These are phyloP conservation scores for Corymbia calophylla DNA, from an alignment of 441 rosid species.

Conservation along the genomic window DNA sequence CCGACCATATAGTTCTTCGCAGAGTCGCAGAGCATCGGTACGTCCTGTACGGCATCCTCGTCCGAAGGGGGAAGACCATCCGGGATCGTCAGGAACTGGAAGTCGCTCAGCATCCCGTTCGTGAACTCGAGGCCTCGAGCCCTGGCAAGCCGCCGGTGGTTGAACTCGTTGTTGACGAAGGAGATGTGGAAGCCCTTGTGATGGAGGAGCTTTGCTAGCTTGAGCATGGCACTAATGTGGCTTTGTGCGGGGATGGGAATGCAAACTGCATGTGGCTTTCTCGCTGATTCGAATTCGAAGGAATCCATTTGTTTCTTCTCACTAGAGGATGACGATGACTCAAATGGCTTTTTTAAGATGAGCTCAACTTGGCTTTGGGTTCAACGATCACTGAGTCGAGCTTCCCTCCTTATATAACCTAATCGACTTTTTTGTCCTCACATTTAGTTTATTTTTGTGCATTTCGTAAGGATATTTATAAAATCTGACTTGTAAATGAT, in stretches of 20 bases:
- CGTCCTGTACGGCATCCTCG: not conserved
- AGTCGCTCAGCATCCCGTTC: not conserved
- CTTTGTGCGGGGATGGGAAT: slow-evolving; percentile 17
- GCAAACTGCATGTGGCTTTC: not conserved
- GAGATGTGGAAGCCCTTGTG: slow-evolving; percentile 13
- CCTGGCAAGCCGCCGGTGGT: slow-evolving; percentile 6
- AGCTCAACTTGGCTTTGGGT: too few relatives aligned
- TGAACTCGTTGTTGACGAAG: slow-evolving; percentile 23
- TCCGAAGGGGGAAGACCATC: not conserved
- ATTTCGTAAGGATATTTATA: too few relatives aligned
- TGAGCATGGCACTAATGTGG: slow-evolving; percentile 24
- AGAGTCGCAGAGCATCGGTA: not conserved
- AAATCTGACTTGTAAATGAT: too few relatives aligned
- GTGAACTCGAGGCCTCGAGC: not conserved
- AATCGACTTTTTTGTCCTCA: too few relatives aligned
- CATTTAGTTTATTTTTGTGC: too few relatives aligned
- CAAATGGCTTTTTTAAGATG: too few relatives aligned
- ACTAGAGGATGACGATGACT: too few relatives aligned
- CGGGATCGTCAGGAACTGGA: not conserved
- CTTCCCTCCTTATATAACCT: too few relatives aligned
- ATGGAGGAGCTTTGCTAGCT: slow-evolving; percentile 25
- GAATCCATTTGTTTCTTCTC: too few relatives aligned
- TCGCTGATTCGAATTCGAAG: too few relatives aligned
- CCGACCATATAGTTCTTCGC: not conserved
- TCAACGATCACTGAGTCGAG: too few relatives aligned